Evolutionary conservation across 164 flowering plant genomes (phyloP).

Genomic region (Aristolochia californica): DNA sequence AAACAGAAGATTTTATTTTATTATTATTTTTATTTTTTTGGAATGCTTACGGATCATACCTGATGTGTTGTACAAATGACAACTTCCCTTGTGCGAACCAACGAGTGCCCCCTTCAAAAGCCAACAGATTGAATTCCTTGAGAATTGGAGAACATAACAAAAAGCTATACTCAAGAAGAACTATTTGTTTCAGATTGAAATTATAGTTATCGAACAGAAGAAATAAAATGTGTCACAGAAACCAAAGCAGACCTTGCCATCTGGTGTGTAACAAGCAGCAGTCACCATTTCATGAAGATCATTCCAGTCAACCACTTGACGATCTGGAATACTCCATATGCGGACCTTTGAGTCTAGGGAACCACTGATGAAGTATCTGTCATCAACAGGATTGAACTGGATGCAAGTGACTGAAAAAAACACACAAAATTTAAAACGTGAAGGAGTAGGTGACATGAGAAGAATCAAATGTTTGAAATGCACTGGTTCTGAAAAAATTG

Average conservation of each 20-base stretch:
- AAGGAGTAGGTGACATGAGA: too few species aligned
- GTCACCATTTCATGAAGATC: constrained; percentile 99
- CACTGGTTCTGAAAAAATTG: too few species aligned
- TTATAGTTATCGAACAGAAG: background rate
- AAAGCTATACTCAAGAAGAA: constrained; percentile 1
- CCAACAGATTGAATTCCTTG: constrained; percentile 10
- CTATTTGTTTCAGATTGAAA: background rate
- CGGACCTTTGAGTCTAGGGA: constrained; percentile 97
- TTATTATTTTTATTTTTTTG: too few species aligned
- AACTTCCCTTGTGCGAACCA: constrained; percentile 94
- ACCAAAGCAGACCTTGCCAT: constrained; percentile 69
- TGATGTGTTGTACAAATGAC: constrained; percentile 64
- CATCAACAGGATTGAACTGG: constrained; percentile 97
- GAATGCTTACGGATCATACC: constrained; percentile 29
- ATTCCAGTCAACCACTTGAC: constrained; percentile 92
- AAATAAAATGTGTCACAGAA: background rate
- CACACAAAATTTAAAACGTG: constrained; percentile 8
- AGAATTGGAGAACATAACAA: constrained; percentile 6
- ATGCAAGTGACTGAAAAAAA: constrained; percentile 87
- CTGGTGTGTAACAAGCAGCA: constrained; percentile 96
- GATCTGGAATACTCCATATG: constrained; percentile 97
- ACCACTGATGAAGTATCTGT: constrained; percentile 95
- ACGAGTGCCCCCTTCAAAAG: constrained; percentile 81
- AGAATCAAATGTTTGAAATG: too few species aligned
- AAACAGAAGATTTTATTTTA: too few species aligned